Conservation (phyloP, 1,139 yeast species). For the Scheffersomyces segobiensis region DNA sequence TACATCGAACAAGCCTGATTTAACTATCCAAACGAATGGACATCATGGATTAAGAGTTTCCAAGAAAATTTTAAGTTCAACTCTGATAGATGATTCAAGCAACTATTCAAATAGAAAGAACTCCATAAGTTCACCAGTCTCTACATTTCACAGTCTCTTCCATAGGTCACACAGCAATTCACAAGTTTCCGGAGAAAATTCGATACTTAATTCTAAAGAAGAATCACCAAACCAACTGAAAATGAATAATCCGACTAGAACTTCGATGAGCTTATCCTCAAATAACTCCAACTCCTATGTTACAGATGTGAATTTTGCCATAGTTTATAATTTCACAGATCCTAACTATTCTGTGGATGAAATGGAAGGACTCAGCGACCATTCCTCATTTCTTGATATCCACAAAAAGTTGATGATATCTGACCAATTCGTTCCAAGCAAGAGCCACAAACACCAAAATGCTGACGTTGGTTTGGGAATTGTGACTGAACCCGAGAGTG, state of each 20-base stretch:
- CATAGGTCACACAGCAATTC: conserved; percentile 28
- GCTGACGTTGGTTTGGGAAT: conserved; percentile 29
- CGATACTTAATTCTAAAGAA: conserved; percentile 8
- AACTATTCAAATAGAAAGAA: conserved; percentile 18
- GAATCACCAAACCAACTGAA: conserved; percentile 14
- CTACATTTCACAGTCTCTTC: conserved; percentile 37
- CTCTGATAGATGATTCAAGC: conserved; percentile 19
- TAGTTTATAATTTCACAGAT: conserved; percentile 40
- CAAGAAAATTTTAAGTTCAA: conserved; percentile 27
- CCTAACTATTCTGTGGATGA: conserved; percentile 32
- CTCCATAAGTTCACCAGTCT: conserved; percentile 36
- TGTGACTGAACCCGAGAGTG: conserved; percentile 9
- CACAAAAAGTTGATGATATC: conserved; percentile 39
- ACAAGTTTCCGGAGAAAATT: conserved; percentile 8
- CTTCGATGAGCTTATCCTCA: conserved; percentile 37
- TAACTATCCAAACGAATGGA: conserved; percentile 31
- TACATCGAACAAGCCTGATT: conserved; percentile 22
- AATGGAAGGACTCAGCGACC: conserved; percentile 16
- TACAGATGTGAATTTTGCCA: conserved; percentile 36
- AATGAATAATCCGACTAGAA: conserved; percentile 17
- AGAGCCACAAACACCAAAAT: conserved; percentile 17
- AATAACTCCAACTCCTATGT: conserved; percentile 43
- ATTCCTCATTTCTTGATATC: conserved; percentile 29
- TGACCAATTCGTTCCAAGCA: conserved; percentile 37
- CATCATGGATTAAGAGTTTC: conserved; percentile 30